Conservation (phyloP, 306 rosid genomes). For the Spatholobus suberectus region DNA sequence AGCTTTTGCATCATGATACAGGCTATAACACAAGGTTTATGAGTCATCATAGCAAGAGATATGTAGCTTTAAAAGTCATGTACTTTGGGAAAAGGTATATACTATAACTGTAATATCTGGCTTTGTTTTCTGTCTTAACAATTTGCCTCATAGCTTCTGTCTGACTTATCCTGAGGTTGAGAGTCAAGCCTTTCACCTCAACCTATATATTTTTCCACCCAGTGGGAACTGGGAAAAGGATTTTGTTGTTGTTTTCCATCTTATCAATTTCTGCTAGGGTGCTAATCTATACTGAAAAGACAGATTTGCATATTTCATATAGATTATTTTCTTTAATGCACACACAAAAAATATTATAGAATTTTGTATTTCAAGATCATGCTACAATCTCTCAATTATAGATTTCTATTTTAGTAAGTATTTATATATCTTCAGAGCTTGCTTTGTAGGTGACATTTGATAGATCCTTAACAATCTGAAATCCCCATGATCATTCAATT, state of each 20-base stretch:
- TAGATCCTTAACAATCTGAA: slow-evolving; percentile 27
- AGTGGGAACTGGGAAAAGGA: background rate
- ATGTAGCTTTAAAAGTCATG: slow-evolving; percentile 85
- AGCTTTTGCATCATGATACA: slow-evolving; percentile 48
- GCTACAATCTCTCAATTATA: slow-evolving; percentile 4
- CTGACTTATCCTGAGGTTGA: background rate
- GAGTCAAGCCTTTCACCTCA: slow-evolving; percentile 31
- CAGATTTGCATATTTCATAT: background rate
- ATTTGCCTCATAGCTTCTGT: slow-evolving; percentile 1
- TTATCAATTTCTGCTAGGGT: slow-evolving; percentile 3
- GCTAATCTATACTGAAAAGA: slow-evolving; percentile 16
- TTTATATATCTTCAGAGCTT: slow-evolving; percentile 32
- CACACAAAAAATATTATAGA: background rate
- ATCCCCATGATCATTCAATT: background rate
- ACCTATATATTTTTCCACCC: background rate
- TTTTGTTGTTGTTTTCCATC: slow-evolving; percentile 23
- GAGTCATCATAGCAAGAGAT: slow-evolving; percentile 73
- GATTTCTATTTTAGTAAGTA: slow-evolving; percentile 3
- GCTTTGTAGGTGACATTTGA: slow-evolving; percentile 29
- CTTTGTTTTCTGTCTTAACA: slow-evolving; percentile 26
- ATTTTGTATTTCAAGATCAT: slow-evolving; percentile 11
- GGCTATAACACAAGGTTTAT: slow-evolving; percentile 55
- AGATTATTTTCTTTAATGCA: slow-evolving; percentile 3
- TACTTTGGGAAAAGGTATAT: slow-evolving; percentile 87
- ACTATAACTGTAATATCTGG: slow-evolving; percentile 31